phyloP scores from a whole-genome alignment of 192 early-diverging fungal genomes.

The Gonapodya prolifera region DNA sequence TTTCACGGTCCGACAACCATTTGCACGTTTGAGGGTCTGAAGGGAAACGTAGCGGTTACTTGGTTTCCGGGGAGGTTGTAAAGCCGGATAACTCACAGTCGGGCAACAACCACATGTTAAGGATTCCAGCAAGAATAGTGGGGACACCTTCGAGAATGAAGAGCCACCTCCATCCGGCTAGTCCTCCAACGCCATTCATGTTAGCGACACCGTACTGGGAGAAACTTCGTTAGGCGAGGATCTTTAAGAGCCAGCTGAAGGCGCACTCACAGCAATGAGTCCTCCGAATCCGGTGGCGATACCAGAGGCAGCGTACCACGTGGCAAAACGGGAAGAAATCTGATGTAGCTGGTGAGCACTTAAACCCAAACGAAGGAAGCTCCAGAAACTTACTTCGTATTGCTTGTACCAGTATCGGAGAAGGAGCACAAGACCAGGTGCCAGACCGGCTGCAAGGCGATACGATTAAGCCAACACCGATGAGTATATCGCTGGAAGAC shows the following conservation, averaged over 20 bases:
- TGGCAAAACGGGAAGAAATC: slow-evolving; percentile 33
- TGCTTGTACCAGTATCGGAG: slow-evolving; percentile 45
- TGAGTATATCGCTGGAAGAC: slow-evolving; percentile 32
- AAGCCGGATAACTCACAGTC: slow-evolving; percentile 9
- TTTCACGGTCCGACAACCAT: slow-evolving; percentile 41
- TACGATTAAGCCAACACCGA: slow-evolving; percentile 26
- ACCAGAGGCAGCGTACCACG: slow-evolving; percentile 35
- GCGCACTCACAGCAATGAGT: slow-evolving; percentile 25
- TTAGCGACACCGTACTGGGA: slow-evolving; percentile 35
- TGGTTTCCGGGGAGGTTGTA: too few species aligned
- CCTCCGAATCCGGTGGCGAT: slow-evolving; percentile 50
- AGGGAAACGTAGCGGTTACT: too few species aligned
- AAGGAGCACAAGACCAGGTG: not conserved
- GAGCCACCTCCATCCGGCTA: slow-evolving; percentile 47
- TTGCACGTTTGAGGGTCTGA: slow-evolving; percentile 6
- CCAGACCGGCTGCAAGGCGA: not conserved
- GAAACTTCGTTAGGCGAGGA: not conserved
- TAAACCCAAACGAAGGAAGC: not conserved
- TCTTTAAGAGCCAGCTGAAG: not conserved
- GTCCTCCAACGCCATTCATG: slow-evolving; percentile 35
- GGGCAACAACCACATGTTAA: slow-evolving; percentile 25
- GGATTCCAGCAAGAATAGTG: slow-evolving; percentile 21
- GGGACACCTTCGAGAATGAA: slow-evolving; percentile 32
- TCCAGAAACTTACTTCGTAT: slow-evolving; percentile 13
- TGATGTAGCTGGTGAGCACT: not conserved